phyloP scores from a whole-genome alignment of 805 yeast genomes.

The Grigorovia humatica region DNA sequence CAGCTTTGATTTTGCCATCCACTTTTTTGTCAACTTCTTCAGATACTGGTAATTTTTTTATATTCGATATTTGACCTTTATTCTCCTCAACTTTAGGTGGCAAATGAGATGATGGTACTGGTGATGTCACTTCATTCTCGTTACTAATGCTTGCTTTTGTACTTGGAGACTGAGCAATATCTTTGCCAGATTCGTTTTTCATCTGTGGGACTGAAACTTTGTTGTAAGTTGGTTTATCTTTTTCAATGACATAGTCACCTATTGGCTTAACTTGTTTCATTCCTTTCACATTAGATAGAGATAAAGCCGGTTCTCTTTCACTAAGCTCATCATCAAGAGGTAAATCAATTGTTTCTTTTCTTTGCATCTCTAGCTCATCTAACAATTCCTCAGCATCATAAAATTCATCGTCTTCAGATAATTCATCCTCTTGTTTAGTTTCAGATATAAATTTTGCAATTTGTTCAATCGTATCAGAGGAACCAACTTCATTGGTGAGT shows the following conservation, averaged over 20 bases:
- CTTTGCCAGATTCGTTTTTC: no score
- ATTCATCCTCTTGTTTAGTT: constrained; percentile 18
- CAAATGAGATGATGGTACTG: no score
- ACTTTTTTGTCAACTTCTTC: no score
- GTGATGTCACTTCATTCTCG: no score
- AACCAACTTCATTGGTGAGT: not conserved
- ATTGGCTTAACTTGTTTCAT: no score
- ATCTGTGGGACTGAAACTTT: no score
- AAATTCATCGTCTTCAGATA: constrained; percentile 54
- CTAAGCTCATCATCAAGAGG: not conserved
- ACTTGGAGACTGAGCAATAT: no score
- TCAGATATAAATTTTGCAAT: constrained; percentile 21
- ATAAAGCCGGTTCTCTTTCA: not conserved
- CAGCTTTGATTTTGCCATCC: not conserved
- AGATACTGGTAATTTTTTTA: no score
- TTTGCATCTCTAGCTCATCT: constrained; percentile 9
- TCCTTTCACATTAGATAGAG: no score
- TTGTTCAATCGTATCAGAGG: constrained; percentile 15
- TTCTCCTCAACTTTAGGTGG: not conserved
- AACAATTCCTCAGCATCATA: constrained; percentile 60
- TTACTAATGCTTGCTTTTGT: no score
- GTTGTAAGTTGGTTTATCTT: no score
- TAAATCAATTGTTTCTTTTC: not conserved
- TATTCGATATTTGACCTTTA: not conserved
- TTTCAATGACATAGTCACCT: no score